Base-by-base conservation (phyloP, 441 rosid genomes). In the Mallotus japonicus region DNA sequence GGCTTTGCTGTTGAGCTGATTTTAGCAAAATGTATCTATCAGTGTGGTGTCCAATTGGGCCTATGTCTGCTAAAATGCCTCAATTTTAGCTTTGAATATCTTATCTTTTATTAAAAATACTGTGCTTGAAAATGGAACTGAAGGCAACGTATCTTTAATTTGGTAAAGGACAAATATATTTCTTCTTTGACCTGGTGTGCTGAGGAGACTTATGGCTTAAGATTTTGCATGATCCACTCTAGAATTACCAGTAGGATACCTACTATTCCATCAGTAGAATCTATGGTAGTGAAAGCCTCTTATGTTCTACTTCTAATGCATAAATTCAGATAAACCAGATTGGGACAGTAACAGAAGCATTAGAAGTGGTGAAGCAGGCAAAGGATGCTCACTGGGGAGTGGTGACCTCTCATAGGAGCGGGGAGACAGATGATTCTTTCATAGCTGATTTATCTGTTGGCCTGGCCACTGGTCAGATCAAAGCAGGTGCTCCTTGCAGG, bases 401-500 rank as follows among this genome's bases (percentile, higher is more conserved):
- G 67, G 88, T 95, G 73, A 84, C 83, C 73, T 90, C 99, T 69
- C 93, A 91, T 78, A 86, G 97, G 85, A 85, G 88, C 80, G 98
- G 99, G 62, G 98, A 95, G 85, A 92, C 92, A 46, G 90, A 87
- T 75, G 99, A 95, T 77, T 84, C 97, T 76, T 92, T 92, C 84
- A 89, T 91, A 69, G 87, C 98, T 8, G 97, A 95, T 84, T 85
- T 95, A 72, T 86, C 97, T 22, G 97, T 95, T 64, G 99, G 97
- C 67, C 82, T 95, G 54, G 82, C 88, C 54, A 81, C 95, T 5
- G 96, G 93, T 78, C 96, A 87, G 83, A 90, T 95, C 74, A 92
- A 92, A 84, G 90, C 97, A 62, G 99, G 99, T 74, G 99, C 98
- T 82, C 98, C 99, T 75, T 91, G 95, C 86, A 85, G 99, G 74